These are phyloP conservation scores for Malassezia obtusa DNA, from an alignment of 1,284 basidiomycete species.

Conservation along the genomic window DNA sequence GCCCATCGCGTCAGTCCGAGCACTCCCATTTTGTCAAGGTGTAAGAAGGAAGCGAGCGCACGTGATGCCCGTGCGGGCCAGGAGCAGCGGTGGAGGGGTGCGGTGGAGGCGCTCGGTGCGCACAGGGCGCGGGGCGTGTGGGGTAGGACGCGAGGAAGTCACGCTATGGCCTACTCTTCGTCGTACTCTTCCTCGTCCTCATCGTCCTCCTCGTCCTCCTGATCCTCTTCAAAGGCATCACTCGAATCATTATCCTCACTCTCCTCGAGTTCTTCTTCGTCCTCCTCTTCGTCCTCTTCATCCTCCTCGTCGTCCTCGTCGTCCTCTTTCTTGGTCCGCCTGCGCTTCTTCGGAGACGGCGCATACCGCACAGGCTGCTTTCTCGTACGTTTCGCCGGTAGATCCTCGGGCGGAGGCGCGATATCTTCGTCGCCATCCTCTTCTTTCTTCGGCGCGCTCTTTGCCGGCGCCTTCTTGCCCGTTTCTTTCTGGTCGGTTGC, in stretches of 20 bases:
- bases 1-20: slow-evolving; percentile 19
- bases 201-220: neutral
- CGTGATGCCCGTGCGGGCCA: slow-evolving; percentile 8
- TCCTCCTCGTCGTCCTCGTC: neutral
- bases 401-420: neutral
- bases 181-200: slow-evolving; percentile 6
- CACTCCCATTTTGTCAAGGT: slow-evolving; percentile 13
- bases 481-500: neutral
- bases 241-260: neutral
- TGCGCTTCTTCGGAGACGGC: slow-evolving; percentile 15
- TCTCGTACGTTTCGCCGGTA: slow-evolving; percentile 10
- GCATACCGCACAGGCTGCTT: slow-evolving; percentile 3
- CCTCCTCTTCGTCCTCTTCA: neutral
- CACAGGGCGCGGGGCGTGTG: neutral
- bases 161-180: neutral
- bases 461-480: neutral
- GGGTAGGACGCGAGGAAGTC: neutral
- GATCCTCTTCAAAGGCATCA: neutral
- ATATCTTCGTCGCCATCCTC: slow-evolving; percentile 3
- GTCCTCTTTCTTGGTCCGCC: slow-evolving; percentile 9
- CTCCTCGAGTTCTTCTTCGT: neutral
- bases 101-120: too few relatives aligned
- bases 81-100: neutral
- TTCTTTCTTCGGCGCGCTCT: neutral
- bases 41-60: slow-evolving; percentile 1